These are phyloP conservation scores for Ascochyta fabae DNA, from an alignment of 2,329 filamentous ascomycete species.

Conservation along the genomic window DNA sequence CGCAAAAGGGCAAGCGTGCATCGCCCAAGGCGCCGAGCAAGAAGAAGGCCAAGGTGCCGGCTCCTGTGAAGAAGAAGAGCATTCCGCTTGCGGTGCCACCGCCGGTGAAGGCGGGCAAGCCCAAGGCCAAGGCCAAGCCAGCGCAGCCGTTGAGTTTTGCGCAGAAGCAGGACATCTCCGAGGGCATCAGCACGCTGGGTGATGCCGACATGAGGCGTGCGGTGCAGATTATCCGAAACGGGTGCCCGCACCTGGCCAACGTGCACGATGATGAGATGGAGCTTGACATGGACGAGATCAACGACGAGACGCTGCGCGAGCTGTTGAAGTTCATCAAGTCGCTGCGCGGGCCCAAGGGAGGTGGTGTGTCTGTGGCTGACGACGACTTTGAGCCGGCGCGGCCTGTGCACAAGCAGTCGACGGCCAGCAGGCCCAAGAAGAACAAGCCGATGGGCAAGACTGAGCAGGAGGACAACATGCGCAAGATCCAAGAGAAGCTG, in stretches of 20 bases:
- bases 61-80: constrained; percentile 36
- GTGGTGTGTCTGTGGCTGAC: constrained; percentile 45
- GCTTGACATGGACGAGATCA: constrained; percentile 68
- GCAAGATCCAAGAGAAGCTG: constrained; percentile 66
- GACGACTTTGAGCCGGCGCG: constrained; percentile 58
- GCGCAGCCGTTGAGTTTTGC: constrained; percentile 72
- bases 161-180: constrained; percentile 91
- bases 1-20: constrained; percentile 59
- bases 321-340: constrained; percentile 62
- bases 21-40: constrained; percentile 56
- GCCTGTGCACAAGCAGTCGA: constrained; percentile 43
- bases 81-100: constrained; percentile 38
- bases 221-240: constrained; percentile 87
- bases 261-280: constrained; percentile 67
- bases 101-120: constrained; percentile 46
- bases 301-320: constrained; percentile 61
- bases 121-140: constrained; percentile 61
- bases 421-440: constrained; percentile 67
- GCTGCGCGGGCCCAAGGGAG: constrained; percentile 47
- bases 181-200: constrained; percentile 81
- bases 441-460: constrained; percentile 79
- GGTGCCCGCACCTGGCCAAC: constrained; percentile 70
- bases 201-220: constrained; percentile 79
- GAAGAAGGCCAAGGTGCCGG: constrained; percentile 54
- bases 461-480: constrained; percentile 73